phyloP scores from a whole-genome alignment of 2,329 filamentous ascomycete genomes.

The Periconia sp. region DNA sequence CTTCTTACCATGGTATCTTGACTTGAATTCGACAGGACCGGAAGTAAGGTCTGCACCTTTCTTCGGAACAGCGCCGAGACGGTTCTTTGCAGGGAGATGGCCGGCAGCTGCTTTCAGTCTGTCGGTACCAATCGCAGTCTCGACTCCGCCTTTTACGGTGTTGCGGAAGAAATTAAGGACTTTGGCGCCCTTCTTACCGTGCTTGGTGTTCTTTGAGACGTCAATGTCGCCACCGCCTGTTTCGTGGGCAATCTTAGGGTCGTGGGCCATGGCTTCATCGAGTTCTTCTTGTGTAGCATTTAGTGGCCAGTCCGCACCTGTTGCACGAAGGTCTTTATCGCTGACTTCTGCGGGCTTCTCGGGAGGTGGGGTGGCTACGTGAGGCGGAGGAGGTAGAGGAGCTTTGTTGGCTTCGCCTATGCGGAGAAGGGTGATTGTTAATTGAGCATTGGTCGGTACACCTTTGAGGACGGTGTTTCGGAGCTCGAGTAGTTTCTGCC shows the following conservation, averaged over 20 bases:
- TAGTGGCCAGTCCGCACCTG: slow-evolving; percentile 61
- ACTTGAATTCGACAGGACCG: slow-evolving; percentile 80
- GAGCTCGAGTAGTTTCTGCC: slow-evolving; percentile 76
- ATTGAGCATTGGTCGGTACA: slow-evolving; percentile 84
- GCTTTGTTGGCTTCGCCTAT: slow-evolving; percentile 82
- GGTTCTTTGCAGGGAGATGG: slow-evolving; percentile 68
- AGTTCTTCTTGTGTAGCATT: slow-evolving; percentile 71
- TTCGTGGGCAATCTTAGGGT: slow-evolving; percentile 53
- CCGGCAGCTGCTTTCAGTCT: slow-evolving; percentile 70
- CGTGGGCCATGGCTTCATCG: slow-evolving; percentile 61
- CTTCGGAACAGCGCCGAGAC: slow-evolving; percentile 71
- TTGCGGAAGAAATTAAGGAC: slow-evolving; percentile 72
- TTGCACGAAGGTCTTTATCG: slow-evolving; percentile 57
- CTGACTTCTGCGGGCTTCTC: slow-evolving; percentile 58
- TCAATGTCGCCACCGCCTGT: slow-evolving; percentile 61
- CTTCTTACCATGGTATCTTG: slow-evolving; percentile 71
- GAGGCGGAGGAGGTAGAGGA: slow-evolving; percentile 70
- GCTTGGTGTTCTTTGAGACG: slow-evolving; percentile 52
- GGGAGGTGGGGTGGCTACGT: slow-evolving; percentile 51
- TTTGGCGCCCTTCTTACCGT: slow-evolving; percentile 55
- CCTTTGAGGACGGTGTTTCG: slow-evolving; percentile 79
- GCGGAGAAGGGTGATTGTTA: slow-evolving; percentile 79
- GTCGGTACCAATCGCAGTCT: slow-evolving; percentile 74
- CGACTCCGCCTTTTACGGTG: slow-evolving; percentile 73
- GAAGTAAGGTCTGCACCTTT: slow-evolving; percentile 52